These are phyloP conservation scores for Ophiostoma ips DNA, from an alignment of 2,329 filamentous ascomycete genomes.

Conservation along the genomic window DNA sequence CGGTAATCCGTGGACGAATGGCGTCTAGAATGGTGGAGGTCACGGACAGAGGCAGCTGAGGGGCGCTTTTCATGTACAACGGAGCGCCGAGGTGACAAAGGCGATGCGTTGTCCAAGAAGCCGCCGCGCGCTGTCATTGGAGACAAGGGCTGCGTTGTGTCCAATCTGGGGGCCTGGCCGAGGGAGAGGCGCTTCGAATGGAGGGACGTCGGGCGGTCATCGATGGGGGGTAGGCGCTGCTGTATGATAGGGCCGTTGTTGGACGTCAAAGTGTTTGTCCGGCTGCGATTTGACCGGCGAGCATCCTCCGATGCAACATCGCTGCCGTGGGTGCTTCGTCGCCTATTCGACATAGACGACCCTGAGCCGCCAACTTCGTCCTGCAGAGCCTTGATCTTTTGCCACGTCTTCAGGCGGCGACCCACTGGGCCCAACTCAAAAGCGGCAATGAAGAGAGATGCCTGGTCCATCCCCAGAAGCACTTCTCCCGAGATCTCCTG, in stretches of 20 bases:
- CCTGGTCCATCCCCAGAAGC: constrained; percentile 85
- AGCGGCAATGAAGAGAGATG: constrained; percentile 87
- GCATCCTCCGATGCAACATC: constrained; percentile 43
- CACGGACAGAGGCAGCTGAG: constrained; percentile 69
- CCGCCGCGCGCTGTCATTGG: constrained; percentile 8
- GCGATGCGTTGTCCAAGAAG: constrained; percentile 21
- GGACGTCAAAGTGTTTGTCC: constrained; percentile 43
- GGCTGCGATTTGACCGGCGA: constrained; percentile 35
- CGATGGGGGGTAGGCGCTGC: constrained; percentile 27
- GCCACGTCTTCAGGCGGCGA: constrained; percentile 82
- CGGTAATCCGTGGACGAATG: constrained; percentile 77
- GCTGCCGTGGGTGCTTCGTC: constrained; percentile 43
- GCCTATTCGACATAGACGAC: constrained; percentile 19
- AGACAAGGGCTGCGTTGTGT: constrained; percentile 27
- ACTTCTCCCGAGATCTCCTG: constrained; percentile 95
- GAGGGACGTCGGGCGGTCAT: constrained; percentile 32
- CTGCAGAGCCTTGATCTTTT: constrained; percentile 85
- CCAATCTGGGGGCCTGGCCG: constrained; percentile 36
- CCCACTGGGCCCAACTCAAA: constrained; percentile 89
- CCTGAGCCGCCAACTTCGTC: constrained; percentile 57
- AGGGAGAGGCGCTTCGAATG: constrained; percentile 35
- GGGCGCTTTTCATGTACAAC: constrained; percentile 42
- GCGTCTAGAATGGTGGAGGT: constrained; percentile 69
- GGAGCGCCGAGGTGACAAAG: constrained; percentile 21
- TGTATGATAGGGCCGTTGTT: constrained; percentile 36